A percentile compares a stretch with the other conserved stretches of the same genome.
Evolutionary conservation across 164 flowering plant species (phyloP).

Genomic region (Vitis vinifera): ASM3070453v1 NC_081817.1:5324001-5324500

Average conservation of each 20-base stretch:
- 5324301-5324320: background rate
- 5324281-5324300: background rate
- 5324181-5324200: slow-evolving; percentile 72
- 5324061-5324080: background rate
- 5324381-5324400: slow-evolving; percentile 71
- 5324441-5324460: slow-evolving; percentile 2
- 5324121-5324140: slow-evolving; percentile 21
- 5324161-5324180: slow-evolving; percentile 73
- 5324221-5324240: slow-evolving; percentile 80
- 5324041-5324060: background rate
- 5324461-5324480: background rate
- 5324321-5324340: background rate
- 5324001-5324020: background rate
- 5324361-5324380: slow-evolving; percentile 55
- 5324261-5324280: slow-evolving; percentile 71
- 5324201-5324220: slow-evolving; percentile 63
- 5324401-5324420: slow-evolving; percentile 31
- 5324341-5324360: slow-evolving; percentile 35
- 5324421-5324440: slow-evolving; percentile 26
- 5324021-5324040: no score
- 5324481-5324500: background rate
- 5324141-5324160: slow-evolving; percentile 82
- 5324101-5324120: slow-evolving; percentile 8
- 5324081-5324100: slow-evolving; percentile 10
- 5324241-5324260: slow-evolving; percentile 55